Base-by-base conservation (phyloP, 2,329 filamentous ascomycete genomes). In the Boeremia lycopersici region DNA sequence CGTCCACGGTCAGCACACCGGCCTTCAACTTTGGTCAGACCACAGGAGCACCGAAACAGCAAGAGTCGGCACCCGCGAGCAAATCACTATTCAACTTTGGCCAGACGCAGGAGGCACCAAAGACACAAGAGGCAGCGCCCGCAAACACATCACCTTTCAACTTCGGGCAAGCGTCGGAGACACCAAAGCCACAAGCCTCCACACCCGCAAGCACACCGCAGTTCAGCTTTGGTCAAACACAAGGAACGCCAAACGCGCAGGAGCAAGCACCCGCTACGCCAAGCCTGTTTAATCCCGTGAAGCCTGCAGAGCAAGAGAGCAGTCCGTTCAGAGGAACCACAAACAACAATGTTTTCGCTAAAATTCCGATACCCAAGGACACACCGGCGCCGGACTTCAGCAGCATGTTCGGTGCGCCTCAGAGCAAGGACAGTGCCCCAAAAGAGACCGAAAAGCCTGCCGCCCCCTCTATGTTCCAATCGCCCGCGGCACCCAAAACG, bases 311-410 rank as follows among this genome's bases (percentile, higher is more conserved):
- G 19, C 19, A 23, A 23, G 19, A 23, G 19, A 23, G 5, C 3
- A 23, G 19, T 5, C 19, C 19, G 19, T 23, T 23, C 5, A 2
- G 19, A 23, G 19, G 19, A 23, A 23, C 19, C 19, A 23, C 19
- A 23, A 23, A 13, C 17, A 34, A 56, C 10, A 68, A 59, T 33
- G 51, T 60, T n/a, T 68, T 68, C 15, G 59, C 59, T 10, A 56
- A 54, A 2, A 53, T 65, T 29, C 40, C 59, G 5, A 62, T 62
- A 48, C 59, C 62, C 29, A 50, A 47, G 23, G 54, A 41, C 36
- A 54, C 48, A 23, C 46, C 53, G 1, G 30, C 56, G 17, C 53
- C 58, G 23, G 34, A 59, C 25, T 51, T 55, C 15, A 51, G 35
- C 40, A 57, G 36, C 39, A 43, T 64, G 19, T 64, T 67, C 39